A percentile compares a stretch with the other conserved stretches of the same genome.
Conservation (phyloP, 140 eudicot species). For the Flaveria floridana region DNA sequence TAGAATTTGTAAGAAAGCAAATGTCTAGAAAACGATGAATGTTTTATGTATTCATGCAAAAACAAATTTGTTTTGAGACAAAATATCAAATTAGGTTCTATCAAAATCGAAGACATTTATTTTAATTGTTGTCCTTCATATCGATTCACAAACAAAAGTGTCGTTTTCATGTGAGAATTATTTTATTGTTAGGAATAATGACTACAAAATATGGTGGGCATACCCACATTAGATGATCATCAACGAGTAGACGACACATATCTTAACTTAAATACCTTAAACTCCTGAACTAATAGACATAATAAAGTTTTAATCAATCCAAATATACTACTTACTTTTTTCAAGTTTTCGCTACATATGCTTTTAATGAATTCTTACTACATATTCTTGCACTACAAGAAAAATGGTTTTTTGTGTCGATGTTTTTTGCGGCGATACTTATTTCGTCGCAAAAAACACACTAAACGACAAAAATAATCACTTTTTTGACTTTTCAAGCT, state of each 20-base stretch:
- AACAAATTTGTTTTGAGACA: constrained; percentile 1
- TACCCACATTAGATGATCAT: background rate
- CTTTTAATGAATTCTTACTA: background rate
- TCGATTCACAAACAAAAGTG: constrained; percentile 17
- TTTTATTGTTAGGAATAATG: background rate
- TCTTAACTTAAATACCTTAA: background rate
- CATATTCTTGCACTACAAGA: too few relatives aligned
- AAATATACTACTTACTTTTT: background rate
- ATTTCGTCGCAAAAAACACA: too few relatives aligned
- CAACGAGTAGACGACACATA: constrained; percentile 4
- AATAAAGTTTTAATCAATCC: constrained; percentile 2
- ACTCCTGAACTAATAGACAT: background rate
- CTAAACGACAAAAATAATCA: too few relatives aligned
- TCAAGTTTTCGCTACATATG: background rate
- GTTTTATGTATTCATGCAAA: background rate
- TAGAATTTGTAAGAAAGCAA: background rate
- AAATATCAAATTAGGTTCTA: background rate
- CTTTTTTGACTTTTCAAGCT: too few relatives aligned
- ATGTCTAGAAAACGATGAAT: background rate
- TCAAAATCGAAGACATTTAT: constrained; percentile 5
- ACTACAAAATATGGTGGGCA: constrained; percentile 8
- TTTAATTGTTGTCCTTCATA: background rate
- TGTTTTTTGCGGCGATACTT: too few relatives aligned
- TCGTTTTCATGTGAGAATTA: background rate
- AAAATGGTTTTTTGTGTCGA: too few relatives aligned